Evolutionary conservation across 2,329 filamentous ascomycete species (phyloP), one percentile per base, ranked within the genome.

Genomic region (Talaromyces pinophilus): DNA sequence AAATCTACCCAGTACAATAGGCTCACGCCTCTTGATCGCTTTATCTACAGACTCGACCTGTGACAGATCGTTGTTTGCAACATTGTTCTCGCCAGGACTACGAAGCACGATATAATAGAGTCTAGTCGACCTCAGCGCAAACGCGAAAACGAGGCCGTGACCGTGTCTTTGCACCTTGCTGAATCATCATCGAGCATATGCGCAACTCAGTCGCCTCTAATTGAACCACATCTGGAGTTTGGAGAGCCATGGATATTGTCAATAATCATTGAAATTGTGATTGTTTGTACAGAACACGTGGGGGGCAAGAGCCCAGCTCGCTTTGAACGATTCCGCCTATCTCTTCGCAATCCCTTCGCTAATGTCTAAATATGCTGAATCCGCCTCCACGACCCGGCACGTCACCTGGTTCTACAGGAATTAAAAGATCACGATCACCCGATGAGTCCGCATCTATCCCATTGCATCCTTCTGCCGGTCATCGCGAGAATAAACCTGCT

Each of bases 361-460:
- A 59, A 67, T 60, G 61, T 63, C 52, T 50, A 63, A 72, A 66
- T 67, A 79, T 79, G 77, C 74, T 77, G 71, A 77, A 76, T 64
- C 69, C 72, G 59, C 67, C 73, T 63, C 72, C 74, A 55, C 75
- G 72, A 44, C 38, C 66, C 50, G 40, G 65, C 40, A 68, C 70
- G 22, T 75, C 76, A 10, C 74, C 77, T 62, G 66, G 73, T 67
- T 73, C 73, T 68, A 68, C 71, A 63, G 76, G 77, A 60, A 77
- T 73, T 69, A 80, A 80, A 71, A 76, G 77, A 72, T 73, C 74
- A 19, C 75, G 76, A 65, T 70, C 74, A 55, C 70, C 74, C 30
- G 69, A 72, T 67, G 74, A 77, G 30, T 67, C 73, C 30, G 55
- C 70, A 7, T 68, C 72, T n/a, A 67, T 62, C 35, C 64, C 62